Conservation (phyloP, 768 basidiomycete species). For the Phylloporus rhodoxanthus region DNA sequence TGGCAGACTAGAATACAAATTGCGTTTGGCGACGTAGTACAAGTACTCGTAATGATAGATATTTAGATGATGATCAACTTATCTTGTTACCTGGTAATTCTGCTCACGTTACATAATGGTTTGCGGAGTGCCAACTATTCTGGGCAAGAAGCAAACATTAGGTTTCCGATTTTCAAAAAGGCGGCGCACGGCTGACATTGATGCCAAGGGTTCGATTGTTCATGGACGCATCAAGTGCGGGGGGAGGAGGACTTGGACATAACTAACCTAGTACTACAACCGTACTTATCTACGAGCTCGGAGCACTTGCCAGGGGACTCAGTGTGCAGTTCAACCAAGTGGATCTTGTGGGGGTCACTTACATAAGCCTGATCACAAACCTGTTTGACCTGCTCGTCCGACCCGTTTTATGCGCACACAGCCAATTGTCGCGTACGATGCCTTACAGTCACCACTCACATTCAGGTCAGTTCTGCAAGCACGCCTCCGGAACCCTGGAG, state of each 20-base stretch:
- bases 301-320: not conserved
- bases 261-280: not conserved
- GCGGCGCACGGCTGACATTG: slow-evolving; percentile 6
- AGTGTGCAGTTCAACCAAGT: too few species aligned
- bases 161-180: slow-evolving; percentile 32
- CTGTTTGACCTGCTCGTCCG: not conserved
- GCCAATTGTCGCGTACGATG: slow-evolving; percentile 31
- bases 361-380: slow-evolving; percentile 13
- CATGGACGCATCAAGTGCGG: slow-evolving; percentile 21
- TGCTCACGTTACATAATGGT: slow-evolving; percentile 10
- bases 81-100: not conserved
- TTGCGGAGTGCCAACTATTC: slow-evolving; percentile 19
- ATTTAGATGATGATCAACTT: not conserved
- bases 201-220: slow-evolving; percentile 14
- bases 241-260: slow-evolving; percentile 3
- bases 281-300: not conserved
- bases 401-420: not conserved
- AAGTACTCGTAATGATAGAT: not conserved
- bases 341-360: slow-evolving; percentile 1
- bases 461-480: slow-evolving; percentile 90
- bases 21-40: not conserved
- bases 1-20: not conserved
- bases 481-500: slow-evolving; percentile 76
- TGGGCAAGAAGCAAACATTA: slow-evolving; percentile 26
- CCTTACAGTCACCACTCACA: slow-evolving; percentile 85